These are phyloP conservation scores for Phytophthora quininea DNA, from an alignment of 352 stramenopile genomes.

Conservation along the genomic window DNA sequence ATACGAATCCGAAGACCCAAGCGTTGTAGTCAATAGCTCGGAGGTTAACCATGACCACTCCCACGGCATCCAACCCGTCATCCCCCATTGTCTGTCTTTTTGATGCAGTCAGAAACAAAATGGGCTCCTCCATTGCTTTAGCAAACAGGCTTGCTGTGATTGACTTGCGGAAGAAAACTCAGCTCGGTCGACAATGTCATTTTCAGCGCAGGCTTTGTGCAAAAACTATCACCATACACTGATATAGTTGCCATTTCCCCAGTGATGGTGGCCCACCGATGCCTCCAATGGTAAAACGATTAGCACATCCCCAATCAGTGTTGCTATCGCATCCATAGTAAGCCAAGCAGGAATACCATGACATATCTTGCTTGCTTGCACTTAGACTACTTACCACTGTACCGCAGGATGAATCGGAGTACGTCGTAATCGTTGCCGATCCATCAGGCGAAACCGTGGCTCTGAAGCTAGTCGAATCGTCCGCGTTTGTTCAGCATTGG, in stretches of 20 bases:
- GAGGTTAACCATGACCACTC: too few relatives aligned
- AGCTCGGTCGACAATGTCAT: background rate
- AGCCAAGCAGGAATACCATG: too few relatives aligned
- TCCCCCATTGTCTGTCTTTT: too few relatives aligned
- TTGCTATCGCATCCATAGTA: too few relatives aligned
- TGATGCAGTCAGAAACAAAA: background rate
- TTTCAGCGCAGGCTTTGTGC: background rate
- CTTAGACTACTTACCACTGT: too few relatives aligned
- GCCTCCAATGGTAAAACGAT: background rate
- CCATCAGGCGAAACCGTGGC: constrained; percentile 1
- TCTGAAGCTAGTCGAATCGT: constrained; percentile 14
- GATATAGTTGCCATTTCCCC: background rate
- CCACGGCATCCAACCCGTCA: too few relatives aligned
- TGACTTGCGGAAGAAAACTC: background rate
- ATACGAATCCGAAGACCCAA: background rate
- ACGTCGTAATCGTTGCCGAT: constrained; percentile 14
- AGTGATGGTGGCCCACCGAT: background rate
- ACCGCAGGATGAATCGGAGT: too few relatives aligned
- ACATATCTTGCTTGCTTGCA: too few relatives aligned
- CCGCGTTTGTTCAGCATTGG: constrained; percentile 6
- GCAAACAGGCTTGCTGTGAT: background rate
- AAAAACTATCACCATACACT: background rate
- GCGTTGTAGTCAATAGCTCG: background rate
- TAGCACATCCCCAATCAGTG: background rate
- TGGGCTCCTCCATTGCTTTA: background rate